Conservation (phyloP, 1,139 yeast genomes). For the Diutina catenulata region DNA sequence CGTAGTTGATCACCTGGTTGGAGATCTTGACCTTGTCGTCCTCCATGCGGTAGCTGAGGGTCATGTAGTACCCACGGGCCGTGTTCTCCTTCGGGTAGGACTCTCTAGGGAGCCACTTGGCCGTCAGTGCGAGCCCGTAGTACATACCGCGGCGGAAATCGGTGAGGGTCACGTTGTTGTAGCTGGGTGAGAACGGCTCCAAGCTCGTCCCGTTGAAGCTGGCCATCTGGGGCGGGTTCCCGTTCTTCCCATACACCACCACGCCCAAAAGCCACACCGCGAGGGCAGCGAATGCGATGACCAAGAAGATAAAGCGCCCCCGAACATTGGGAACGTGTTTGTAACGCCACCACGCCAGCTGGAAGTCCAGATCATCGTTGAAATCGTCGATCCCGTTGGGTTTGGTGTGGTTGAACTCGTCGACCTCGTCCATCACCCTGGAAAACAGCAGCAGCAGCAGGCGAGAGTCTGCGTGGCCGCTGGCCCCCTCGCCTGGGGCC, state of each 20-base stretch:
- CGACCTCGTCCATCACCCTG: conserved; percentile 19
- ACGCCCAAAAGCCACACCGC: conserved; percentile 20
- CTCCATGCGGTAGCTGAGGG: conserved; percentile 10
- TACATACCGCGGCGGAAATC: conserved; percentile 16
- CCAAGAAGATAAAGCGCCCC: conserved; percentile 8
- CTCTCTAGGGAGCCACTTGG: conserved; percentile 19
- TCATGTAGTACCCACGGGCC: conserved; percentile 19
- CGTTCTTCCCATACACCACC: conserved; percentile 17
- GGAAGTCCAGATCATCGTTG: conserved; percentile 15
- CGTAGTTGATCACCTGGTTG: conserved; percentile 14
- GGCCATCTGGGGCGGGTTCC: conserved; percentile 15
- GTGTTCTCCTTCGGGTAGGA: conserved; percentile 15
- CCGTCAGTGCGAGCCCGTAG: conserved; percentile 11
- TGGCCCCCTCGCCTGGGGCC: conserved; percentile 7
- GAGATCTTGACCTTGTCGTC: conserved; percentile 12
- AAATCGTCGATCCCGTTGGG: conserved; percentile 13
- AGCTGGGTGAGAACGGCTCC: conserved; percentile 17
- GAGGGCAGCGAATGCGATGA: conserved; percentile 6
- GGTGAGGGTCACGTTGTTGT: conserved; percentile 21
- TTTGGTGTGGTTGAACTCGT: conserved; percentile 11
- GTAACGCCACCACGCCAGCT: conserved; percentile 14
- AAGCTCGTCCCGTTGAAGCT: conserved; percentile 20
- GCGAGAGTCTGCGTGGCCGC: conserved; percentile 8
- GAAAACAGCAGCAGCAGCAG: conserved; percentile 8
- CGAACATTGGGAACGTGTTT: conserved; percentile 9